Base-by-base conservation (phyloP, 495 filamentous ascomycete genomes). In the Aspergillus coremiiformis region DNA sequence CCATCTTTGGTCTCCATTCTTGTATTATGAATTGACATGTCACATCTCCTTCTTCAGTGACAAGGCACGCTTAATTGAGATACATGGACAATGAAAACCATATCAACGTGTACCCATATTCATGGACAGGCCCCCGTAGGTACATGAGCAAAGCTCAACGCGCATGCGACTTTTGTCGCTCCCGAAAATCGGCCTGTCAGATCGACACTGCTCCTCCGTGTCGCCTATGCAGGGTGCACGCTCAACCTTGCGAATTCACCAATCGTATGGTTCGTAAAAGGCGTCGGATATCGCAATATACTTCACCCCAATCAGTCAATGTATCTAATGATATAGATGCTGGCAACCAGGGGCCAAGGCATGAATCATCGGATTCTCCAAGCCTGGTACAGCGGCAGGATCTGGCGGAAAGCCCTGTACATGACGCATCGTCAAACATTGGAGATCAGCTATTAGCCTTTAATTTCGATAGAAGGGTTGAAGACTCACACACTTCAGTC, bases 101-200 rank as follows among this genome's bases (percentile, higher is more conserved):
- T 5, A 35, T 5, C n/a, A 29, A 24, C 1, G 17, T 6, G 6
- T 10, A 22, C 46, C 26, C n/a, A 12, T 35, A 30, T 33, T n/a
- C 27, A 14, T 11, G 20, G 27, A 14, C 27, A 23, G 46, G 30
- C 2, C 46, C 27, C 20, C 17, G 46, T 14, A 35, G 15, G 30
- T 48, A 48, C 29, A 48, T 48, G 46, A 48, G 46, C 46, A 48
- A 48, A 19, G 22, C 46, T 20, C 46, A 48, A 22, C 46, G 46
- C 7, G 46, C 46, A 12, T 48, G 46, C 30, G 46, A 48, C 17
- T 12, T 33, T 21, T 48, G 46, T 22, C 46, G 46, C 7, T 33
- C 29, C 4, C 46, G 46, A 5, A 48, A 48, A 24, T 48, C 46
- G 5, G 29, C 46, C 10, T 48, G 46, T 22, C 46, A 24, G 30